These are phyloP conservation scores for Globisporangium spinosum DNA, from an alignment of 352 stramenopile species.

Conservation along the genomic window DNA sequence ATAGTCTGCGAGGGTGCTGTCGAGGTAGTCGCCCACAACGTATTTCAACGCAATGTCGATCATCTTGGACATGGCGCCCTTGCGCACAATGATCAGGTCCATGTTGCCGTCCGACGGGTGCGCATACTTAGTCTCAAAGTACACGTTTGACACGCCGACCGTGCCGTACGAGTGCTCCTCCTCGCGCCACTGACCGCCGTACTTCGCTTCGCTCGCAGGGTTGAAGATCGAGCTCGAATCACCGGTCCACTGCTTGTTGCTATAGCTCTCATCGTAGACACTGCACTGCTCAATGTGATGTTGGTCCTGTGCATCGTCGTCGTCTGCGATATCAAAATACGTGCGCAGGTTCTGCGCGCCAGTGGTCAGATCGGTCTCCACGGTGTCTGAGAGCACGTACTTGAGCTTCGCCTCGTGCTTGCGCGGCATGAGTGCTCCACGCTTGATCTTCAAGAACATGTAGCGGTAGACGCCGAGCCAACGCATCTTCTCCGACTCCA, in stretches of 20 bases:
- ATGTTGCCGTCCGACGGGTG: constrained; percentile 80
- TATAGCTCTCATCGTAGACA: constrained; percentile 61
- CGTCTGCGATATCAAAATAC: constrained; percentile 67
- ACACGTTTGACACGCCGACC: constrained; percentile 68
- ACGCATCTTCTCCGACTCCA: constrained; percentile 66
- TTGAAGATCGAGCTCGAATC: constrained; percentile 57
- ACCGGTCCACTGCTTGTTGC: constrained; percentile 54
- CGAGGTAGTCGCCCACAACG: constrained; percentile 47
- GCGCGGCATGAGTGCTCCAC: constrained; percentile 44
- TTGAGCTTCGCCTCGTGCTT: constrained; percentile 58
- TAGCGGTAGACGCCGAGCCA: constrained; percentile 75
- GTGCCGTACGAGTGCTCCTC: constrained; percentile 51
- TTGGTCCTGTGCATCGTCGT: constrained; percentile 47
- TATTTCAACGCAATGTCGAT: constrained; percentile 53
- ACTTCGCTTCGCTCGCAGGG: constrained; percentile 59
- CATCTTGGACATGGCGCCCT: constrained; percentile 42
- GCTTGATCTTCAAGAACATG: constrained; percentile 70
- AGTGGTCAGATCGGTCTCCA: constrained; percentile 34
- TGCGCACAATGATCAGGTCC: constrained; percentile 69
- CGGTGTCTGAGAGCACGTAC: constrained; percentile 66
- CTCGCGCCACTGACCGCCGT: constrained; percentile 44
- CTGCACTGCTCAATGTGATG: constrained; percentile 75
- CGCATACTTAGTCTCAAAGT: constrained; percentile 78
- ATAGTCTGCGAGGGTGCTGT: constrained; percentile 61
- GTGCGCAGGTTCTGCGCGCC: constrained; percentile 59